These are phyloP conservation scores for Isatis tinctoria DNA, from an alignment of 345 rosid genomes.

Conservation along the genomic window DNA sequence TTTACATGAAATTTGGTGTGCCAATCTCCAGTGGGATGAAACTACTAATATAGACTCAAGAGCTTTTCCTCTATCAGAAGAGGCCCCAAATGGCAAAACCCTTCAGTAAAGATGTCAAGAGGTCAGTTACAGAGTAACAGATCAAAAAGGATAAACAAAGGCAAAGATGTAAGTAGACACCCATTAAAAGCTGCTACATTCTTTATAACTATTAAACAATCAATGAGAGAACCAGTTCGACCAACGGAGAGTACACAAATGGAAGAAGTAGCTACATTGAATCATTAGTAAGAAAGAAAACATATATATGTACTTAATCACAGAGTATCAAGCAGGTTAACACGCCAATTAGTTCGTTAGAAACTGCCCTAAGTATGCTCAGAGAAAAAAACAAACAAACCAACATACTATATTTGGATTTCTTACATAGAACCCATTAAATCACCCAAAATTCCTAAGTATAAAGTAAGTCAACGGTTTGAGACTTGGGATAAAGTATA, in stretches of 20 bases:
- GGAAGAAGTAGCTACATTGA: neutral
- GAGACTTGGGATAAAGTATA: neutral
- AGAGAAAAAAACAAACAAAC: neutral
- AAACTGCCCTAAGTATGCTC: neutral
- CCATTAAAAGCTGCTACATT: neutral
- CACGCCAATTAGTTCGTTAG: neutral
- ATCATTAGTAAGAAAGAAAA: too few relatives aligned
- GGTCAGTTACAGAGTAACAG: neutral
- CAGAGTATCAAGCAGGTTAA: neutral
- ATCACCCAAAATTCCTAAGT: neutral
- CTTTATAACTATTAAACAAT: neutral
- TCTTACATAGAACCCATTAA: neutral
- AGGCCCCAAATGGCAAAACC: neutral
- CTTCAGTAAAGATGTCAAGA: neutral
- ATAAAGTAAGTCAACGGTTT: constrained; percentile 4
- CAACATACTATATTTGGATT: neutral
- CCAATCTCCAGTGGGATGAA: neutral
- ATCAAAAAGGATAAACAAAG: neutral
- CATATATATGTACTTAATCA: neutral
- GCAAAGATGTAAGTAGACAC: neutral
- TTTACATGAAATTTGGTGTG: neutral
- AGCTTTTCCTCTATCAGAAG: neutral
- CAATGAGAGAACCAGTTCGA: neutral
- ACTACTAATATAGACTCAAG: neutral
- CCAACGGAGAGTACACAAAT: neutral